phyloP scores from a whole-genome alignment of 2,329 filamentous ascomycete species.

The Colletotrichum viniferum region DNA sequence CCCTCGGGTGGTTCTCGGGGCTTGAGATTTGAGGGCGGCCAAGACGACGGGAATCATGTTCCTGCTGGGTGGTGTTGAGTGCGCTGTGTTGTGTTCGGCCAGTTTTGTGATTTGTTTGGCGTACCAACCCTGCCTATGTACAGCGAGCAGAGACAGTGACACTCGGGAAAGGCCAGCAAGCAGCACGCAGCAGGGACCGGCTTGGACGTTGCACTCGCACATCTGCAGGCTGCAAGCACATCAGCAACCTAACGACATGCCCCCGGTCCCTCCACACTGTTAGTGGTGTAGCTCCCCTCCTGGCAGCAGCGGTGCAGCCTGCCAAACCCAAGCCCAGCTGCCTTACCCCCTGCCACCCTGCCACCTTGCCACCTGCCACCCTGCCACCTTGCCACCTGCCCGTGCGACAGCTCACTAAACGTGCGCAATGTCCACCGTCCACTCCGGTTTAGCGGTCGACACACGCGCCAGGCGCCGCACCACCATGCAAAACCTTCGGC shows the following conservation, averaged over 20 bases:
- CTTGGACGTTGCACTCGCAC: neutral
- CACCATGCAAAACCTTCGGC: neutral
- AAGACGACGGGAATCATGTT: neutral
- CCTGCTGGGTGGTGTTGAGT: neutral
- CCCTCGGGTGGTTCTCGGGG: neutral
- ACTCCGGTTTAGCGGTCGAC: neutral
- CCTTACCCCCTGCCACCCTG: neutral
- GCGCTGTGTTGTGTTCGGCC: neutral
- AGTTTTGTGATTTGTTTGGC: neutral
- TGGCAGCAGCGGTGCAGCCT: neutral
- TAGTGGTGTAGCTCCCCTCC: neutral
- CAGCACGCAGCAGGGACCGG: neutral
- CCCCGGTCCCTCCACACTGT: neutral
- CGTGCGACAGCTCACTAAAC: neutral
- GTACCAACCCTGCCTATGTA: neutral
- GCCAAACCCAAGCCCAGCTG: neutral
- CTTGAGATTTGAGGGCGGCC: neutral
- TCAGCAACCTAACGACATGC: neutral
- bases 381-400: neutral
- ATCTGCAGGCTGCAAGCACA: neutral
- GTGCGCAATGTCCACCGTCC: neutral
- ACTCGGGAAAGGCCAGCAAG: neutral
- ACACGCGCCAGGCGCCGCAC: neutral
- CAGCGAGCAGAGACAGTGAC: neutral
- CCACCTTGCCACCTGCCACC: too few species aligned